Conservation (phyloP, 2,329 filamentous ascomycete species). For the Colletotrichum salicis region DNA sequence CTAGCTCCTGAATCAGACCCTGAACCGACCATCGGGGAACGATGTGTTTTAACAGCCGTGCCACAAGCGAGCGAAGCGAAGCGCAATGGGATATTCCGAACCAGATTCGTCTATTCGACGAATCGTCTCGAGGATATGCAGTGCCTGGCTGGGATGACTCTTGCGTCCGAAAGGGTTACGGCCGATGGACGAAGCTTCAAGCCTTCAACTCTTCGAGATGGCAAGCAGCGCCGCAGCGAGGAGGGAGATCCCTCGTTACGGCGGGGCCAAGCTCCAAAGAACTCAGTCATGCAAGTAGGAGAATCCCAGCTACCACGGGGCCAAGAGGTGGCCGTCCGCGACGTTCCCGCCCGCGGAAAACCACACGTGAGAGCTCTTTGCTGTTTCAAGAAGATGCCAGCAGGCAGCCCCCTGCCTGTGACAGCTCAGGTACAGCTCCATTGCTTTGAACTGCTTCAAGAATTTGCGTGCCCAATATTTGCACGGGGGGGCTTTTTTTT, state of each 20-base stretch:
- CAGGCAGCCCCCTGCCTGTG: slow-evolving; percentile 25
- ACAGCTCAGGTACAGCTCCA: slow-evolving; percentile 1
- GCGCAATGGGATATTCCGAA: neutral
- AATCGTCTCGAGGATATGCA: neutral
- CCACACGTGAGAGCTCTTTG: slow-evolving; percentile 9
- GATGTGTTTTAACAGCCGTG: neutral
- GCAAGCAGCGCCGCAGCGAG: neutral
- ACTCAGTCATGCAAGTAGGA: slow-evolving; percentile 11
- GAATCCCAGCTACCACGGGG: slow-evolving; percentile 20
- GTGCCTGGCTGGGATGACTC: neutral
- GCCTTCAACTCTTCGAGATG: neutral
- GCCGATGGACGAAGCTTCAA: slow-evolving; percentile 27
- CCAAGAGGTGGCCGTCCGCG: slow-evolving; percentile 7
- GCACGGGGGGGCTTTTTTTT: too few relatives aligned
- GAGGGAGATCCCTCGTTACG: slow-evolving; percentile 6
- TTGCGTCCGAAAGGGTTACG: neutral
- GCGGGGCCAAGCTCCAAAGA: slow-evolving; percentile 27
- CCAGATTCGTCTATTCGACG: neutral
- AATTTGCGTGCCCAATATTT: neutral
- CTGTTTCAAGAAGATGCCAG: slow-evolving; percentile 16
- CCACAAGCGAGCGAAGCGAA: neutral
- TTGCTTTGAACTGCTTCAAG: neutral
- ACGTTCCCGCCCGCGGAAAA: neutral
- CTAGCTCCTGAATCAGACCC: neutral
- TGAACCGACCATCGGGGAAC: neutral